Base-by-base conservation (phyloP, 2,329 filamentous ascomycete genomes). In the Calonectria montana region DNA sequence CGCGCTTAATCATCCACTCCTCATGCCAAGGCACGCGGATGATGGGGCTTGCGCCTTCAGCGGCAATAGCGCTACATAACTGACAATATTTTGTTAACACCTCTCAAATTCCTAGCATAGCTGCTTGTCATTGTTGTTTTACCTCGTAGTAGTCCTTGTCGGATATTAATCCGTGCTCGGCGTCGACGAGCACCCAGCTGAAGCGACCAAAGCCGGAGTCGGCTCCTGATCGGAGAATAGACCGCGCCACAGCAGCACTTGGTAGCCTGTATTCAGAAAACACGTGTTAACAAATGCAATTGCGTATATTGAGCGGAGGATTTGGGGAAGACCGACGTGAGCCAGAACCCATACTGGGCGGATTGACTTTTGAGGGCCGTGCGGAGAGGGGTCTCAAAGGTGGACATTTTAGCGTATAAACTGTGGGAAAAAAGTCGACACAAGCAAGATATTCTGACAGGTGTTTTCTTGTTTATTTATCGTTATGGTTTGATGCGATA, bases 101-200 rank as follows among this genome's bases (percentile, higher is more conserved):
- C 29, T n/a, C 0, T 15, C 25, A 29, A n/a, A 16, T 2, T 21
- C 23, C 25, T 18, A 29, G 4, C 55, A 64, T 43, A 21, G 48
- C 9, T 13, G 16, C 3, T 23, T 21, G 9, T 29, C 35, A 29
- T n/a, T n/a, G 15, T 27, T 8, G 21, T 7, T 21, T 35, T 48
- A 70, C 68, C 68, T 70, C 68, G 35, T 70, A 70, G n/a, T 70
- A 70, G 31, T 70, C 50, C 29, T 70, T 70, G 62, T 70, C 68
- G 39, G 68, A 65, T 45, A 70, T 66, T 35, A 70, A 65, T 25
- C 68, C 68, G 62, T 70, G 68, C 39, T 70, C 68, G 27, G 62
- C 68, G 12, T 70, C 68, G 27, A 70, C 53, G 12, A 70, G 43
- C 43, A 66, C 68, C 68, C 68, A 70, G 12, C 53, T 70, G 31